These are phyloP conservation scores for Triglochin maritima DNA, from an alignment of 106 monocot genomes.

Conservation along the genomic window DNA sequence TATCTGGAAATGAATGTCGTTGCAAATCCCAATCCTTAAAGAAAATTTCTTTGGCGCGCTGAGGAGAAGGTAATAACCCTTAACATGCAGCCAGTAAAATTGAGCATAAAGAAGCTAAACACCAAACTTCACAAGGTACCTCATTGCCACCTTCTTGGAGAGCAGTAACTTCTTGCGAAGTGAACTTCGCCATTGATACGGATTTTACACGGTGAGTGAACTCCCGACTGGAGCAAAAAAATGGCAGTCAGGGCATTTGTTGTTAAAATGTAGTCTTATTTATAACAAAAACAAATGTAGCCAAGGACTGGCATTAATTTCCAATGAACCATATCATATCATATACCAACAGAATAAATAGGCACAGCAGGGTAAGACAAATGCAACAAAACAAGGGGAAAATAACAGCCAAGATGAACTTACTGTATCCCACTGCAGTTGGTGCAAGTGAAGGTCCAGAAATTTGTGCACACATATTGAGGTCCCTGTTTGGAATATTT, in stretches of 20 bases:
- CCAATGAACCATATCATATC: too few species aligned
- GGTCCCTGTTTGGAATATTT: slow-evolving; percentile 40
- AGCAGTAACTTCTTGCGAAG: slow-evolving; percentile 72
- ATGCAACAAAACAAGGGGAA: too few species aligned
- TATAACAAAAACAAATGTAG: too few species aligned
- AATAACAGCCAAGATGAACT: slow-evolving; percentile 11
- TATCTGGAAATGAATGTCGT: slow-evolving; percentile 70
- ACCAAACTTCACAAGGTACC: slow-evolving; percentile 31
- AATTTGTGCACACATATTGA: slow-evolving; percentile 82
- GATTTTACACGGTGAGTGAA: slow-evolving; percentile 97
- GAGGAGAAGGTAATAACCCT: not conserved
- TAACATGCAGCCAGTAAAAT: not conserved
- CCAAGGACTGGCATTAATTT: too few species aligned
- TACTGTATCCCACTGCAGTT: slow-evolving; percentile 85
- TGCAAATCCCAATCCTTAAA: slow-evolving; percentile 85
- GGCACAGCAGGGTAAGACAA: too few species aligned
- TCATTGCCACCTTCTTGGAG: slow-evolving; percentile 93
- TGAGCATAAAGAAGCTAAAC: not conserved
- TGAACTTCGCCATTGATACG: slow-evolving; percentile 94
- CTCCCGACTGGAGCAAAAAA: slow-evolving; percentile 49
- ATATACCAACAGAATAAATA: too few species aligned
- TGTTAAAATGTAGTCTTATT: too few species aligned
- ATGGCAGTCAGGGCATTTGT: not conserved
- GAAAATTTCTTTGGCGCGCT: slow-evolving; percentile 72
- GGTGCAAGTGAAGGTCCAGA: slow-evolving; percentile 73